Conservation (phyloP, 2,329 filamentous ascomycete genomes). For the Cryphonectria naterciae region DNA sequence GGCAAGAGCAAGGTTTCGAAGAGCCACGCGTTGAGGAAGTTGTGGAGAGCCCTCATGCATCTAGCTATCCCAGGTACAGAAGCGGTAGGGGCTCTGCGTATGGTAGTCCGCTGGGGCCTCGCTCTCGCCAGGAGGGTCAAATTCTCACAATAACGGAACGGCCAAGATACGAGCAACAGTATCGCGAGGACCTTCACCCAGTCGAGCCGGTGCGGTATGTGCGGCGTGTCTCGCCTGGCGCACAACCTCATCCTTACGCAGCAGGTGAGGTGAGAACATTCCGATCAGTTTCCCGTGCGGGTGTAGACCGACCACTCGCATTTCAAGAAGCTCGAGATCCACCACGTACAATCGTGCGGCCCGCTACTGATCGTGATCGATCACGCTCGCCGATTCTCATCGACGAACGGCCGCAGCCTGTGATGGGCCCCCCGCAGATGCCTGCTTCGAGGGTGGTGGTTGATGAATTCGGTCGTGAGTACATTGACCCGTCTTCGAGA, state of each 20-base stretch:
- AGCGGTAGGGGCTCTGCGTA: slow-evolving; percentile 43
- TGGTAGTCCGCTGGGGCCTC: slow-evolving; percentile 37
- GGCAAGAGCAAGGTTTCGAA: slow-evolving; percentile 40
- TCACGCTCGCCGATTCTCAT: slow-evolving; percentile 53
- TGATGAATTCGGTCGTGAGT: slow-evolving; percentile 83
- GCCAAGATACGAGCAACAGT: slow-evolving; percentile 40
- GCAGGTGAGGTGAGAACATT: slow-evolving; percentile 43
- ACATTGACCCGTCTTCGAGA: slow-evolving; percentile 58
- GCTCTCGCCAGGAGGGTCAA: slow-evolving; percentile 34
- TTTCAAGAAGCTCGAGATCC: slow-evolving; percentile 49
- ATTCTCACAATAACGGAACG: slow-evolving; percentile 33
- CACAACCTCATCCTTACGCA: slow-evolving; percentile 43
- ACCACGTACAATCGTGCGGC: slow-evolving; percentile 52
- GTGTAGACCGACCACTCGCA: slow-evolving; percentile 46
- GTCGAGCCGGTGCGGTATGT: slow-evolving; percentile 41
- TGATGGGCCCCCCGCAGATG: slow-evolving; percentile 56
- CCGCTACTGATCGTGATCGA: slow-evolving; percentile 52
- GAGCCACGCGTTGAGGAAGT: slow-evolving; percentile 46
- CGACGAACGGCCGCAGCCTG: slow-evolving; percentile 47
- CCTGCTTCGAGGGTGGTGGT: slow-evolving; percentile 72
- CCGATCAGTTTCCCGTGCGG: slow-evolving; percentile 48
- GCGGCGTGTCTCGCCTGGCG: slow-evolving; percentile 44
- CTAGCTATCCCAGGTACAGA: slow-evolving; percentile 41
- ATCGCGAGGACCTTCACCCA: slow-evolving; percentile 39
- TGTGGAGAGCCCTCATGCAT: slow-evolving; percentile 46